phyloP scores from a whole-genome alignment of 805 yeast species.

The Debaryomyces hansenii region DNA sequence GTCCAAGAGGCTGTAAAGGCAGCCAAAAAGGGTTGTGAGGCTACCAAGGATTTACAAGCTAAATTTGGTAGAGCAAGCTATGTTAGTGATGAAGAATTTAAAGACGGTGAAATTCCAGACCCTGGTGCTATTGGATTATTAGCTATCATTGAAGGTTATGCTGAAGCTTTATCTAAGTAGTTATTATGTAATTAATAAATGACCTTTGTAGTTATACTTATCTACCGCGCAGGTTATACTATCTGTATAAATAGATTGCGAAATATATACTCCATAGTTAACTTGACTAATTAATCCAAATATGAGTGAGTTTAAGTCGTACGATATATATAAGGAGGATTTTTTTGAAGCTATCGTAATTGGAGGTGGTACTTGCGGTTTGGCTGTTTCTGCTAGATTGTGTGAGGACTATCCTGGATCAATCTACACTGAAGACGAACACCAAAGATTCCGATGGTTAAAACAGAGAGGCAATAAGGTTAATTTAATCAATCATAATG shows the following conservation, averaged over 20 bases:
- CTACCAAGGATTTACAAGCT: constrained; percentile 74
- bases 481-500: constrained; percentile 19
- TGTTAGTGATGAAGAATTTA: constrained; percentile 63
- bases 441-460: constrained; percentile 48
- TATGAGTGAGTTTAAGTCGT: not conserved
- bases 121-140: constrained; percentile 93
- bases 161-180: constrained; percentile 3
- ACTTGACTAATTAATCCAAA: not conserved
- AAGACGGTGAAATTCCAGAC: constrained; percentile 80
- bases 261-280: not conserved
- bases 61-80: constrained; percentile 93
- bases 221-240: constrained; percentile 10
- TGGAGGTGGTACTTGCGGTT: constrained; percentile 49
- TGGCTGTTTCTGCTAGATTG: constrained; percentile 41
- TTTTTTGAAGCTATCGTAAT: constrained; percentile 39
- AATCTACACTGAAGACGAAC: constrained; percentile 47
- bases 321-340: constrained; percentile 12
- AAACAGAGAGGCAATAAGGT: constrained; percentile 29
- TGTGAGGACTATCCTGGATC: constrained; percentile 45
- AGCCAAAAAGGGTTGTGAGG: constrained; percentile 73
- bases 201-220: constrained; percentile 6
- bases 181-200: not conserved
- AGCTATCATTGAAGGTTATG: constrained; percentile 51
- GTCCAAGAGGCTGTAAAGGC: constrained; percentile 62
- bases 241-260: not conserved